These are phyloP conservation scores for Pleurotus pulmonarius DNA, from an alignment of 768 basidiomycete species.

Conservation along the genomic window DNA sequence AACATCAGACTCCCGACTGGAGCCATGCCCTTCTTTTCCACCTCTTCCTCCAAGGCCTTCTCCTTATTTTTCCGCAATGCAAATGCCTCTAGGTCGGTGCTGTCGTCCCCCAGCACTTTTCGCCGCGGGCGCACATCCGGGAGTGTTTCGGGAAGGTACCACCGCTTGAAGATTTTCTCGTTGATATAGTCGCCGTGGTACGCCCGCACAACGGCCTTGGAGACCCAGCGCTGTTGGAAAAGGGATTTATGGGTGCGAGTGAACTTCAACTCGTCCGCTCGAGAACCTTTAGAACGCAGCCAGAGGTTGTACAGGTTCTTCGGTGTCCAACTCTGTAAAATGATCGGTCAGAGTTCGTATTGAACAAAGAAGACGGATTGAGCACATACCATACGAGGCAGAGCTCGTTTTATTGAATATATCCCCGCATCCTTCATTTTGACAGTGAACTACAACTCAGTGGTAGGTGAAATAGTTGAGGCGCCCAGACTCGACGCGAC, in stretches of 20 bases:
- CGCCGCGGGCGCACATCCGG: slow-evolving; percentile 78
- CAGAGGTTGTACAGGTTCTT: slow-evolving; percentile 90
- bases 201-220: slow-evolving; percentile 82
- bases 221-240: slow-evolving; percentile 89
- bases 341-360: not conserved
- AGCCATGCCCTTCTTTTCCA: slow-evolving; percentile 62
- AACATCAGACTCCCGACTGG: slow-evolving; percentile 97
- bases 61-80: slow-evolving; percentile 53
- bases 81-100: slow-evolving; percentile 49
- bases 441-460: not conserved
- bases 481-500: not conserved
- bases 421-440: slow-evolving; percentile 37
- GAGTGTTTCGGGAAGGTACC: slow-evolving; percentile 85
- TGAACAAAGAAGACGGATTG: not conserved
- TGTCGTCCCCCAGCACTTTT: slow-evolving; percentile 40
- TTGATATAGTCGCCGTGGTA: slow-evolving; percentile 96
- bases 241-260: slow-evolving; percentile 54
- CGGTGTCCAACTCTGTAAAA: slow-evolving; percentile 76
- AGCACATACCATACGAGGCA: slow-evolving; percentile 73
- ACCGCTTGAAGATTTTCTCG: slow-evolving; percentile 90
- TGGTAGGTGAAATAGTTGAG: not conserved
- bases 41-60: slow-evolving; percentile 45
- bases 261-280: slow-evolving; percentile 54
- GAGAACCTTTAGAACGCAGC: slow-evolving; percentile 59
- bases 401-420: slow-evolving; percentile 41